Evolutionary conservation across 2,329 filamentous ascomycete species (phyloP).

Genomic region (Neopestalotiopsis clavispora): DNA sequence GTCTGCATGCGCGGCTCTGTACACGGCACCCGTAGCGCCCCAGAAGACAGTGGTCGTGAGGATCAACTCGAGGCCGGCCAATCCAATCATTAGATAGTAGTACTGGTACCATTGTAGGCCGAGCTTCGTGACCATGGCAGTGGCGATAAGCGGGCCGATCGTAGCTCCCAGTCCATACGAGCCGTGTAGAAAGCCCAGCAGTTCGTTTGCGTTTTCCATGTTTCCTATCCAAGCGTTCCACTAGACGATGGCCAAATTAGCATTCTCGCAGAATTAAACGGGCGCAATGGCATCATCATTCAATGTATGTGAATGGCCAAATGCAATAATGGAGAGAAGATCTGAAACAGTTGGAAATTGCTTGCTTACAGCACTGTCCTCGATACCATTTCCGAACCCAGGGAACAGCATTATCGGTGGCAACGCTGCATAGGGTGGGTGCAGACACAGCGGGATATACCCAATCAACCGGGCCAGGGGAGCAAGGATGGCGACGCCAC

Average conservation of each 20-base stretch:
- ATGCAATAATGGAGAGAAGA: neutral
- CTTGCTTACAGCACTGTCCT: constrained; percentile 50
- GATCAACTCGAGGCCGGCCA: constrained; percentile 60
- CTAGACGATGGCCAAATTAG: neutral
- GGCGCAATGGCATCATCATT: neutral
- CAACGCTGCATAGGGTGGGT: constrained; percentile 74
- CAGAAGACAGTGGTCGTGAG: constrained; percentile 65
- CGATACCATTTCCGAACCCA: constrained; percentile 28
- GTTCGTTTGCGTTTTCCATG: constrained; percentile 74
- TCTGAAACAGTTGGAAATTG: neutral
- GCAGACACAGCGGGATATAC: constrained; percentile 68
- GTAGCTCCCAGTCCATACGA: constrained; percentile 76
- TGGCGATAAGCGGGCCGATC: constrained; percentile 72
- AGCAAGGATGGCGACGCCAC: constrained; percentile 66
- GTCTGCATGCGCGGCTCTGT: constrained; percentile 47
- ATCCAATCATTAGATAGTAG: constrained; percentile 75
- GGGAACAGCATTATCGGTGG: constrained; percentile 20
- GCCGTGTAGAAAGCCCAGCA: constrained; percentile 75
- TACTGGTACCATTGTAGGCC: constrained; percentile 71
- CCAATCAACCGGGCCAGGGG: constrained; percentile 67
- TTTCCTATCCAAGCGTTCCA: constrained; percentile 70
- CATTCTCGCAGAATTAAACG: neutral
- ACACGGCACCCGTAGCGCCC: constrained; percentile 61
- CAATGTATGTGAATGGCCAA: neutral
- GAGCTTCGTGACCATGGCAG: constrained; percentile 71